These are phyloP conservation scores for Zostera marina DNA, from an alignment of 116 monocot genomes.

Conservation along the genomic window DNA sequence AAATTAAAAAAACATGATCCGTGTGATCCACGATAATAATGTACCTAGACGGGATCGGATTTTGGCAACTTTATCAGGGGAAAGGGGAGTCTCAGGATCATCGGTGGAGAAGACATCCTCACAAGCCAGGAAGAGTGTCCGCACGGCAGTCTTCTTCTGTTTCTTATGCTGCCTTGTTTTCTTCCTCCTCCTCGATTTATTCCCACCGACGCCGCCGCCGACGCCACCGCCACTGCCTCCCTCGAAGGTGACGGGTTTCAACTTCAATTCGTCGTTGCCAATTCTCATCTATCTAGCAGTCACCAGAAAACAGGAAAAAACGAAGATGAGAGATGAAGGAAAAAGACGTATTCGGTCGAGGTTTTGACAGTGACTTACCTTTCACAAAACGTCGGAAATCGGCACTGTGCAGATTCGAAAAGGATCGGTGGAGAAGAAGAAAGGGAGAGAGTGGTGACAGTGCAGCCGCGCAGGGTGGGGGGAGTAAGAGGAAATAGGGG, in stretches of 20 bases:
- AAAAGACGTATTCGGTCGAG: too few species aligned
- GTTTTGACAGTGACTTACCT: too few species aligned
- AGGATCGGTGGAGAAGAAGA: too few species aligned
- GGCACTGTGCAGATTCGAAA: too few species aligned
- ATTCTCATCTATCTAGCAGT: not conserved
- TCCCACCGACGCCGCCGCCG: not conserved
- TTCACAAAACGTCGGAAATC: too few species aligned
- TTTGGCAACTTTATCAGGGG: not conserved
- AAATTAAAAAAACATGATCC: too few species aligned
- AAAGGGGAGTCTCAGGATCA: not conserved
- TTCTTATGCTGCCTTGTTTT: not conserved
- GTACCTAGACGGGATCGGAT: not conserved
- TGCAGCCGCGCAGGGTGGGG: too few species aligned
- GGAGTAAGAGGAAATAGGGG: too few species aligned
- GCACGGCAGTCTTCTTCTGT: not conserved
- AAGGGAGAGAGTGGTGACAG: too few species aligned
- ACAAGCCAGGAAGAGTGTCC: not conserved
- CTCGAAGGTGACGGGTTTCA: too few species aligned
- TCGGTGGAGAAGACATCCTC: not conserved
- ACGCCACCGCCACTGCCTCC: not conserved
- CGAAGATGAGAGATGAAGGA: too few species aligned
- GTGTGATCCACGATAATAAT: not conserved
- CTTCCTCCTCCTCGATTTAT: not conserved
- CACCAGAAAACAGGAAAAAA: too few species aligned
- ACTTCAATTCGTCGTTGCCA: not conserved